Base-by-base conservation (phyloP, 345 rosid genomes). In the Populus nigra region DNA sequence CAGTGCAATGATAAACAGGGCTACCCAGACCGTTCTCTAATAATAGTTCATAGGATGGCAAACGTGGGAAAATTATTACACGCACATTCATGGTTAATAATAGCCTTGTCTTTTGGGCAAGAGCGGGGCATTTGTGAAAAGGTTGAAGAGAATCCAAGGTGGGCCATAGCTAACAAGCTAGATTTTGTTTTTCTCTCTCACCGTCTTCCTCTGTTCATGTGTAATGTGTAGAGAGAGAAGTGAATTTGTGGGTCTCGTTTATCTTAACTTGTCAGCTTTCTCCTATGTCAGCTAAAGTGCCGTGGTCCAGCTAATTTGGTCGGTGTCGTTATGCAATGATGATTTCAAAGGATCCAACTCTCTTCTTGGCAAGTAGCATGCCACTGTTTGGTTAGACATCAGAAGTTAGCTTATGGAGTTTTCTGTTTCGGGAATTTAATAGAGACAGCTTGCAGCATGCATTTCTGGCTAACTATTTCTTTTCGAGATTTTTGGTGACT, bases 261-360 rank as follows among this genome's bases (percentile, higher is more conserved):
- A 76, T 36, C 8, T n/a, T 1, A 7, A 2, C 16, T 16, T 29
- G 25, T 27, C 7, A 13, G 23, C 36, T 61, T 18, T 20, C 15
- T 67, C 22, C 23, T 22, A 27, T 3, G 36, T 23, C 12, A 17
- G 22, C 68, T n/a, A 45, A 25, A 27, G 29, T 38, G n/a, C 2
- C 29, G 68, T 53, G 68, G 77, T 69, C 78, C 78, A 49, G 27
- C 49, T 7, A 23, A 17, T 62, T 2, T 31, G 74, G 82, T 62
- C 78, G 78, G 82, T 75, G 71, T 59, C 78, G 63, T 25, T 36
- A 50, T 73, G 35, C 45, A 50, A 70, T 71, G 59, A 50, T 65
- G 20, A 33, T 49, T 8, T 39, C 45, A 47, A 49, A 9, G 23
- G 22, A 23, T 16, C 41, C 29, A 2, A 7, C 3, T 22, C 23